phyloP scores from a whole-genome alignment of 1,139 yeast genomes.

The Kluyveromyces sp. region DNA sequence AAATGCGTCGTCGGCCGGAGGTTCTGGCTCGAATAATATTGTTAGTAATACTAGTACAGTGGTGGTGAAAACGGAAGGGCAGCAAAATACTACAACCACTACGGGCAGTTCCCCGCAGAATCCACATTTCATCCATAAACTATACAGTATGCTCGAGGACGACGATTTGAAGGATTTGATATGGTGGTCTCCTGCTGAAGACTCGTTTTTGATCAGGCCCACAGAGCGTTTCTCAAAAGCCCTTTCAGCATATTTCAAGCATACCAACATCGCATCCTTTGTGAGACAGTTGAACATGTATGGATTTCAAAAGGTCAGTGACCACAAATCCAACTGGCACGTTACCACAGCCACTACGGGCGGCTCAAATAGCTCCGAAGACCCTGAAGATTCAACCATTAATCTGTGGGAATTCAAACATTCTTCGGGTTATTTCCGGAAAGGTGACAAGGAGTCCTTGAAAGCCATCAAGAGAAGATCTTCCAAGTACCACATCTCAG shows the following conservation, averaged over 20 bases:
- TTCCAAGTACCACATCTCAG: conserved; percentile 37
- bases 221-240: conserved; percentile 56
- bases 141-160: conserved; percentile 58
- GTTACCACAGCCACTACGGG: background rate
- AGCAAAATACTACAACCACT: background rate
- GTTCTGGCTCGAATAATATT: too few species aligned
- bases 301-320: conserved; percentile 56
- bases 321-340: conserved; percentile 16
- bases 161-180: conserved; percentile 41
- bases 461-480: conserved; percentile 58
- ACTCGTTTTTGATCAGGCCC: conserved; percentile 37
- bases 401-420: conserved; percentile 65
- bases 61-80: background rate
- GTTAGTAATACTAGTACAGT: background rate
- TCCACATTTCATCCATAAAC: conserved; percentile 45
- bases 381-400: conserved; percentile 25
- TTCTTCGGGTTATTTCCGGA: conserved; percentile 54
- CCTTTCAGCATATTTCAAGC: conserved; percentile 60
- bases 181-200: conserved; percentile 43
- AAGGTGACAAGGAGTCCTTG: conserved; percentile 53
- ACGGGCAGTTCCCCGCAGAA: conserved; percentile 1
- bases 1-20: too few species aligned
- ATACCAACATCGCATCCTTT: conserved; percentile 69
- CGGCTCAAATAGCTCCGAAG: background rate
- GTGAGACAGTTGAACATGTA: conserved; percentile 74